Base-by-base conservation (phyloP, 202 grass and related monocot species). In the Setaria italica region DNA sequence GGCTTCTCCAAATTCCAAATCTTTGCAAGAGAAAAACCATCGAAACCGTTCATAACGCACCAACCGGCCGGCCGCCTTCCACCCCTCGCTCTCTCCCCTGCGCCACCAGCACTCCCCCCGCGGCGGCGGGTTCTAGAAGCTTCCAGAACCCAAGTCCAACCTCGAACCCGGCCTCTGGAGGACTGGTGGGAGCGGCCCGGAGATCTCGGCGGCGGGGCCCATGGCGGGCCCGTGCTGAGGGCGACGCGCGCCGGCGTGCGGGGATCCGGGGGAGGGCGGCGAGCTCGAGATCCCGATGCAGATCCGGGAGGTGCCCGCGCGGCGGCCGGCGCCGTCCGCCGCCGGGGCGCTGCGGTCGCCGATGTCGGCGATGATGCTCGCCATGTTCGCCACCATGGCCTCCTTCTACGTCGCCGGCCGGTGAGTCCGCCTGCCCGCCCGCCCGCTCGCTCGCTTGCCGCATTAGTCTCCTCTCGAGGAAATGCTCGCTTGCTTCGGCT, bases 371-470 rank as follows among this genome's bases (percentile, higher is more conserved):
- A 84, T 99, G 81, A 96, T 99, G 87, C 87, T 99, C 80, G 85
- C 94, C 77, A 99, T 99, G 94, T 92, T 99, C 83, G 94, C 97
- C 82, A 91, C 88, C 82, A 94, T 96, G 94, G 90, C 97, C 53
- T 94, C 97, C 70, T 91, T 99, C 90, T 99, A 99, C 79, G 85
- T 99, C 45, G 97, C 97, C 80, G 97, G 87, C 87, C 97, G 92
- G 97, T 99, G 84, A 91, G 81, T 59, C 17, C 12, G 57, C 60
- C 8, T 1, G 39, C 39, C 39, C 39, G 39, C 39, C 34, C 34
- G 34, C 34, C 34, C 34, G 14, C 30, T 19, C 51, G 48, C 46
- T 3, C 62, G 20, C 83, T 55, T 54, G 13, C 32, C 33, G 16
- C 70, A 80, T 48, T 87, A 20, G 12, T 62, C 62, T 58, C 75